Base-by-base conservation (phyloP, 805 yeast species). In the Candida schatavii region DNA sequence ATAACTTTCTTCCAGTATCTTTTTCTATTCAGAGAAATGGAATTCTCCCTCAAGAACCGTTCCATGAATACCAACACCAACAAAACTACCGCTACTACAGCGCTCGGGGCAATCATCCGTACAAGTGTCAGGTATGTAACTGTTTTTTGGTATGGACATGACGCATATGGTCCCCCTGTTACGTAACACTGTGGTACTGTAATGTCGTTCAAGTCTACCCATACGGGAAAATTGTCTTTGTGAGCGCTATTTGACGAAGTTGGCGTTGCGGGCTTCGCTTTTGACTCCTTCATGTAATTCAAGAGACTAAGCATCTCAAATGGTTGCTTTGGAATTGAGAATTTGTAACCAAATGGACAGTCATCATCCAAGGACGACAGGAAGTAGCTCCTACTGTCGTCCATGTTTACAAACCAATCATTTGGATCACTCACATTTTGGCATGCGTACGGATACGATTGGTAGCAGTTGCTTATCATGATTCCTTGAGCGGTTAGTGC, bases 161-260 rank as follows among this genome's bases (percentile, higher is more conserved):
- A 56, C 0, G 91, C 83, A 46, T 77, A 71, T 0, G 88, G 78
- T 0, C 96, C 96, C 1, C 96, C 96, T 10, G 77, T 61, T 3
- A 89, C 89, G 90, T 93, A 91, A 55, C 98, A 90, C 41, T 80
- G 76, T 2, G 74, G 63, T 17, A 81, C 80, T 1, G 87, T 76
- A 18, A 91, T 72, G 14, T 90, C 87, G 56, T 91, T 90, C 47
- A 88, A 51, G 61, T 88, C 88, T 3, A 88, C 77, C 97, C 97
- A 90, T 0, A 80, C 66, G 0, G 77, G 76, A 11, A 50, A 60
- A 17, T 13, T 15, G 7, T 23, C 27, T n/a, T n/a, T n/a, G n/a
- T n/a, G n/a, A n/a, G n/a, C n/a, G n/a, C n/a, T n/a, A 5, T 15
- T 14, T 7, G 17, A n/a, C 7, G 11, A 17, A 11, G 35, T 31